Percentiles rank a stretch among this genome's conserved stretches.
These are phyloP conservation scores for Penicillium malachiteum DNA, from an alignment of 495 filamentous ascomycete species.

Conservation along the genomic window DNA sequence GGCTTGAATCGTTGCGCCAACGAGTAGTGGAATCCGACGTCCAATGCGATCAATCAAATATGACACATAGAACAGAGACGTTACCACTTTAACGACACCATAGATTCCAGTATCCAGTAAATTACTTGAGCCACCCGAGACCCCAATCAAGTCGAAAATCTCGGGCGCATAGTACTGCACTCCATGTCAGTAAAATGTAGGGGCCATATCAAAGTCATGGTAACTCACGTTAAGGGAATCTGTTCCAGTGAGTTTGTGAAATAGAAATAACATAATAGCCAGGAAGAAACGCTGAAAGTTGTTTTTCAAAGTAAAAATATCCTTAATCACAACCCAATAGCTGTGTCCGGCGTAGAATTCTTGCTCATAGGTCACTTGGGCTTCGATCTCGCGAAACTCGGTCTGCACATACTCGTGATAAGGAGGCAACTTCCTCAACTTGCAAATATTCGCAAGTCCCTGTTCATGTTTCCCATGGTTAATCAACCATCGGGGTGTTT, in stretches of 20 bases:
- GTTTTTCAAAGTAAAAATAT: conserved; percentile 21
- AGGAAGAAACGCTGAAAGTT: conserved; percentile 32
- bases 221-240: conserved; percentile 33
- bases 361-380: conserved; percentile 28
- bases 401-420: conserved; percentile 59
- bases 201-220: no score
- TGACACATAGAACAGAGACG: conserved; percentile 57
- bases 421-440: conserved; percentile 54
- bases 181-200: background rate
- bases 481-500: conserved; percentile 53
- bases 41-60: conserved; percentile 54
- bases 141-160: conserved; percentile 43
- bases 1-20: conserved; percentile 62
- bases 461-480: conserved; percentile 47
- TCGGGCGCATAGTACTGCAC: conserved; percentile 40
- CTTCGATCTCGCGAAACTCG: conserved; percentile 26
- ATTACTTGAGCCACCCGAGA: conserved; percentile 28
- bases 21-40: conserved; percentile 53
- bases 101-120: conserved; percentile 46
- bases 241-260: conserved; percentile 43
- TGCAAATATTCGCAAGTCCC: conserved; percentile 54
- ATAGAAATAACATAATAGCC: conserved; percentile 37
- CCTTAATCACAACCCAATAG: conserved; percentile 27
- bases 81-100: conserved; percentile 43
- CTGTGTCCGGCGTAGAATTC: conserved; percentile 24